phyloP scores from a whole-genome alignment of 1,284 basidiomycete genomes.

The Boletellus deceptivus region DNA sequence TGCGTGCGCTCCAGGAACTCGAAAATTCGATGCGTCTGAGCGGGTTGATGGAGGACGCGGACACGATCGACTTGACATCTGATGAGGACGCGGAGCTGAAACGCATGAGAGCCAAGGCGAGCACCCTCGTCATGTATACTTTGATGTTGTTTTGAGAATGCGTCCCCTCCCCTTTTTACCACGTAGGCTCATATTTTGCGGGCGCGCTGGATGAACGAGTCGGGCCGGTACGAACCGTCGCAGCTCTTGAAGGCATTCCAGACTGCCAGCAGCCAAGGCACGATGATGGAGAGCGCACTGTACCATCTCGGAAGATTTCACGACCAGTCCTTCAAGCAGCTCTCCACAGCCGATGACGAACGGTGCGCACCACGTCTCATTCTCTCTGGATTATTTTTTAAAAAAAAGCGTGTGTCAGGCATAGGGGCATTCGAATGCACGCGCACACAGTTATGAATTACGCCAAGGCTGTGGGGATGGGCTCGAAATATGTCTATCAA shows the following conservation, averaged over 20 bases:
- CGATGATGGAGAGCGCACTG: conserved; percentile 82
- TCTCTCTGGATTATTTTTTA: neutral
- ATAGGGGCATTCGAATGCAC: conserved; percentile 60
- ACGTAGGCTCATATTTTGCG: conserved; percentile 80
- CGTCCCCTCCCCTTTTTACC: neutral
- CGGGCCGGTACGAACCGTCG: conserved; percentile 78
- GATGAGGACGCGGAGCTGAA: conserved; percentile 49
- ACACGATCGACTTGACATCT: conserved; percentile 56
- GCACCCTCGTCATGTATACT: conserved; percentile 2
- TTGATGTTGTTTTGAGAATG: neutral
- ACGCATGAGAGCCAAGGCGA: conserved; percentile 72
- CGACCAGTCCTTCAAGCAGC: conserved; percentile 66
- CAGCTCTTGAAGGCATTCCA: conserved; percentile 23
- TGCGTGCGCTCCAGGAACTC: conserved; percentile 88
- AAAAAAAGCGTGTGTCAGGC: conserved; percentile 1
- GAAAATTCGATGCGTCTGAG: conserved; percentile 70
- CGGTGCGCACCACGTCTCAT: conserved; percentile 39
- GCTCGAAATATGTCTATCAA: conserved; percentile 97
- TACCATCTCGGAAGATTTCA: conserved; percentile 89
- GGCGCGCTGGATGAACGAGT: conserved; percentile 92
- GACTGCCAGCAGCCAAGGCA: conserved; percentile 13
- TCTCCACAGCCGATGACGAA: conserved; percentile 48
- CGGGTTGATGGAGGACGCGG: conserved; percentile 40
- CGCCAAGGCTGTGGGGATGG: conserved; percentile 72
- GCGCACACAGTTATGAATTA: conserved; percentile 69